Evolutionary conservation across 2,329 filamentous ascomycete genomes (phyloP).

Genomic region (Dactylellina parvicollis): DNA sequence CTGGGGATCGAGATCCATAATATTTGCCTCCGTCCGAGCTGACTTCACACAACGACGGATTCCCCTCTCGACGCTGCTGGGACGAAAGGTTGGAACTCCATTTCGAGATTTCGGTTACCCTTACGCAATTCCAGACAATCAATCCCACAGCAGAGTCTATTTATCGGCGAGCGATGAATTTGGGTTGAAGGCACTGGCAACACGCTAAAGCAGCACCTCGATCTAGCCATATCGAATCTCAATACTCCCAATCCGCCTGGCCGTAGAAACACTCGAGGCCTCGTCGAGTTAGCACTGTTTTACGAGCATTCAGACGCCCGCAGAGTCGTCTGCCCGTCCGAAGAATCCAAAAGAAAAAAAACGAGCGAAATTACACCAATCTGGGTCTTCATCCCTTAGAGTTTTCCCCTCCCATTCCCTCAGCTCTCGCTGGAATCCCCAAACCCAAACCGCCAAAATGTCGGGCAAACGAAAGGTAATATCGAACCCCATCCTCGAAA

Average conservation of each 20-base stretch:
- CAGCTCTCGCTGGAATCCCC: not conserved
- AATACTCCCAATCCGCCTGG: not conserved
- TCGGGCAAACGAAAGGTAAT: conserved; percentile 38
- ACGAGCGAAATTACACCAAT: not conserved
- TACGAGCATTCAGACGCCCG: not conserved
- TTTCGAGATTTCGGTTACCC: conserved; percentile 2
- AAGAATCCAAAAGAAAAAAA: not conserved
- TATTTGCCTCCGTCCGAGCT: conserved; percentile 14
- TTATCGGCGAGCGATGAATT: conserved; percentile 2
- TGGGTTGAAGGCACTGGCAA: conserved; percentile 11
- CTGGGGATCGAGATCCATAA: conserved; percentile 8
- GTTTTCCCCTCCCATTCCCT: not conserved
- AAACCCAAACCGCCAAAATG: conserved; percentile 23
- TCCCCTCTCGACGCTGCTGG: not conserved
- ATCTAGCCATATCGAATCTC: not conserved
- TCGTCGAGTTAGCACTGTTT: not conserved
- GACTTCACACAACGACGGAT: conserved; percentile 1
- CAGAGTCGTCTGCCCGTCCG: not conserved
- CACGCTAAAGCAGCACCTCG: conserved; percentile 5
- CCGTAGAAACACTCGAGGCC: not conserved
- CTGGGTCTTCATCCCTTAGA: not conserved
- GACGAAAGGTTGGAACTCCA: conserved; percentile 3
- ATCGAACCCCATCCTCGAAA: conserved; percentile 33
- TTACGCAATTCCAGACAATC: not conserved
- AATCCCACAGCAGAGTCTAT: not conserved